Base-by-base conservation (phyloP, 768 basidiomycete species). In the button mushroom (Agaricus bisporus) region DNA sequence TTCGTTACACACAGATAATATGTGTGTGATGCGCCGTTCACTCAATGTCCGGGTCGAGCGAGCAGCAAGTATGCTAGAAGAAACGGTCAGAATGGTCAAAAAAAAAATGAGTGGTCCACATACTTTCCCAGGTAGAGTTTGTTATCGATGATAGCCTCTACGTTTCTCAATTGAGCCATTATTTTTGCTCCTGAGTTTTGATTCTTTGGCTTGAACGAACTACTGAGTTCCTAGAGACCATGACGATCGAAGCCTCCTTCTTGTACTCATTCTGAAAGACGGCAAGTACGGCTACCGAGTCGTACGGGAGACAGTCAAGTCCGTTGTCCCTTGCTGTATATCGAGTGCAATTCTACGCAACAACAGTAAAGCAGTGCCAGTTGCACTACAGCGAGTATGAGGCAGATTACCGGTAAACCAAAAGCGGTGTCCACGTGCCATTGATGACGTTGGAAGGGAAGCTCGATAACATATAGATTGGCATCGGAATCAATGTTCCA, bases 21-120 rank as follows among this genome's bases (percentile, higher is more conserved):
- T 82, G 68, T 91, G 89, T 5, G 86, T 88, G 56, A 91, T 85
- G 56, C 80, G 80, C 59, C 83, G 82, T 66, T 89, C 86, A 47
- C 80, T 75, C 67, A 89, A 73, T 51, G 83, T 79, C 64, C 86
- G 79, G 22, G 86, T 78, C 35, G 87, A 86, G 59, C 77, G 77
- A 28, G 88, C 87, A 48, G 87, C 84, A 60, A 77, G 73, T 61
- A 88, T 74, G 63, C 88, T 89, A 63, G 32, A 63, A 51, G 43
- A 46, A 53, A 57, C 41, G 49, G 56, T 55, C 55, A 44, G 54
- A 49, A 55, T 52, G 56, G 54, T 22, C 29, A 54, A 38, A 56
- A 57, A 55, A 58, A 60, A 54, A 45, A 49, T 43, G 39, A 48
- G 58, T 56, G 59, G 60, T 62, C 57, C 57, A 81, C 85, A 67